Evolutionary conservation across 495 filamentous ascomycete genomes (phyloP), one percentile per base, ranked within the genome.

Genomic region (Hyaloscypha variabilis): DNA sequence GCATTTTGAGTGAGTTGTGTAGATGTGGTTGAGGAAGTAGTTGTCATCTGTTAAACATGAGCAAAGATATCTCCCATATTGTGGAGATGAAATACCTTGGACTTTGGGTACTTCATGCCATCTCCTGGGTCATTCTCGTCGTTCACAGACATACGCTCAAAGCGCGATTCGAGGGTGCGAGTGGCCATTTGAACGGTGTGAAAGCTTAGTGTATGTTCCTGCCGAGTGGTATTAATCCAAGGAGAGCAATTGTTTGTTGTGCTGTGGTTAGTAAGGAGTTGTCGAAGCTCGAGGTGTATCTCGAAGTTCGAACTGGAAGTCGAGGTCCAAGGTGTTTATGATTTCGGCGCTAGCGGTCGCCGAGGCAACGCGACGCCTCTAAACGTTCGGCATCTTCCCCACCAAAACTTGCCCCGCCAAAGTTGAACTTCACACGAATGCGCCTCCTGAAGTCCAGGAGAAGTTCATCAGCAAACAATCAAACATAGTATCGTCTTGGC

Each of bases 91-190:
- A 67, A 21, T 77, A 92, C 91, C 86, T 94, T 94, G 28, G 85
- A 77, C 76, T 93, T 94, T 51, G 82, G 79, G 68, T 87, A 87
- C 30, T 80, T 78, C 34, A 72, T 77, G 52, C 75, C 79, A 66
- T 82, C 79, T 39, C 76, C 74, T 50, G 76, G 77, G 8, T 91
- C 89, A 68, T 91, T 92, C 71, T 94, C 92, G 71, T 93, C 92
- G 68, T 88, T 90, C 39, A 96, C 88, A 21, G 91, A 88, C 74
- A 95, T 79, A 68, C 86, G 88, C 84, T 93, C 92, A 72, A 96
- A 89, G 58, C 90, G 89, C 79, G 90, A 79, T 73, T 96, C 92
- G 17, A 96, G 72, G 31, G 76, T 76, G 65, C 82, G 76, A 46
- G 78, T 71, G 34, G 83, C 77, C 83, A 86, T 86, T 69, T 63